Evolutionary conservation across 1,284 basidiomycete genomes (phyloP).

Genomic region (Apiotrichum veenhuisii): DNA sequence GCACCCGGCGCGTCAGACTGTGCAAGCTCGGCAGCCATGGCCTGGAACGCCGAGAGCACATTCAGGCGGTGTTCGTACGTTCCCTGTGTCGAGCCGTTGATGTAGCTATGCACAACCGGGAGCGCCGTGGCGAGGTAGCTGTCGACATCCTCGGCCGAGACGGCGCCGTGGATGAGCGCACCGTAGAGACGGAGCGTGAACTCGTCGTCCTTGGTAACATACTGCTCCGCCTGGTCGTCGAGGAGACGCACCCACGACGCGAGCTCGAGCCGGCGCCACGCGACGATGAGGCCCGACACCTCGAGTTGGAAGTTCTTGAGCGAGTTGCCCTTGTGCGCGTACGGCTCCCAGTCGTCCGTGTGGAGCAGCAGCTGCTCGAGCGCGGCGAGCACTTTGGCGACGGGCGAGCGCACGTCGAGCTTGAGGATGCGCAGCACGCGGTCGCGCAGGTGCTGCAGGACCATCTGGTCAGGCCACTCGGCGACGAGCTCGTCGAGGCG

Average conservation of each 20-base stretch:
- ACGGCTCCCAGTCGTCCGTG: constrained; percentile 96
- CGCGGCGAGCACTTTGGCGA: constrained; percentile 78
- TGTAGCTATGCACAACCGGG: constrained; percentile 76
- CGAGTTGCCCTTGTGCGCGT: constrained; percentile 80
- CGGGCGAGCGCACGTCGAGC: constrained; percentile 65
- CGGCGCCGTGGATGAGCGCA: constrained; percentile 63
- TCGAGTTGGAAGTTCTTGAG: constrained; percentile 65
- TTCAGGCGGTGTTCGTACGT: constrained; percentile 70
- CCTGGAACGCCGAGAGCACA: constrained; percentile 67
- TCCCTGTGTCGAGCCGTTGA: constrained; percentile 74
- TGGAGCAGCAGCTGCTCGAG: constrained; percentile 83
- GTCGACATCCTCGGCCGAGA: constrained; percentile 52
- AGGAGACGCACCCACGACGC: constrained; percentile 81
- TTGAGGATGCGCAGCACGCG: constrained; percentile 69
- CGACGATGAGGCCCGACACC: constrained; percentile 72
- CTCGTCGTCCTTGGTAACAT: constrained; percentile 62
- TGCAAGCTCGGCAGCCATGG: constrained; percentile 38
- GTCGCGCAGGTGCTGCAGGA: constrained; percentile 75
- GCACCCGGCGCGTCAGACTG: constrained; percentile 42
- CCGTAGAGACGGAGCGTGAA: constrained; percentile 96
- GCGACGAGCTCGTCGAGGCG: constrained; percentile 61
- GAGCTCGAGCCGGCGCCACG: constrained; percentile 87
- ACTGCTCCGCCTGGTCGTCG: constrained; percentile 63
- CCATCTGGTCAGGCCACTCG: constrained; percentile 98
- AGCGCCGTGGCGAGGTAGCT: constrained; percentile 61